Base-by-base conservation (phyloP, 1,139 yeast species). In the Hansenula sp. region DNA sequence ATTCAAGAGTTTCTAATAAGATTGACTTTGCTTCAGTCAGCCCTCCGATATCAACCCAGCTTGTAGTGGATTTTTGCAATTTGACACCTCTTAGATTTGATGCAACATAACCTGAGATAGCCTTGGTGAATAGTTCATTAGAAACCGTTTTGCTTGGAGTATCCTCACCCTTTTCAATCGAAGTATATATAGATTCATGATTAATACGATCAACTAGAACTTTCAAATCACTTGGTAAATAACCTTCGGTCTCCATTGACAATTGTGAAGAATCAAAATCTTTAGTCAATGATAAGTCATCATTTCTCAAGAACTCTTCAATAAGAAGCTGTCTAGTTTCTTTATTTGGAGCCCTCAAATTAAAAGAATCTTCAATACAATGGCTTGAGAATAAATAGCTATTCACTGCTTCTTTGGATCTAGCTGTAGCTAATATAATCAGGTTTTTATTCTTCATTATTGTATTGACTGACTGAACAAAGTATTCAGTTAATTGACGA, bases 31-130 rank as follows among this genome's bases (percentile, higher is more conserved):
- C 95, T 17, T 80, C 85, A 24, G 65, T 66, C 37, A 92, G 66
- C 0, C 97, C 98, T 9, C 97, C 98, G 52, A 92, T 88, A 51
- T 89, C 96, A 2, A 71, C 55, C 98, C 98, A 92, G 33, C 75
- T 74, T 1, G 82, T 78, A 0, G 81, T 66, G 0, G 90, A 78
- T 55, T 86, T 88, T 52, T 88, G 89, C 13, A 90, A 67, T 57
- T 89, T 87, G 13, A 88, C 95, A 1, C 96, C 96, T 38, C 96
- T 74, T 41, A 92, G 66, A 40, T 87, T 79, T 0, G 95, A 79
- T 0, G 98, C 97, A 0, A 81, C 77, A 52, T 75, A 90, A 2
- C 81, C 87, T 22, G 71, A 63, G 29, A 86, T 58, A 0, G 95
- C 88, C 11, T 62, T 66, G 21, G 71, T 68, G 44, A 87, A 76